Evolutionary conservation across 2,329 filamentous ascomycete genomes (phyloP), one percentile per base, ranked within the genome.

Genomic region (Verticillium nubilum): DNA sequence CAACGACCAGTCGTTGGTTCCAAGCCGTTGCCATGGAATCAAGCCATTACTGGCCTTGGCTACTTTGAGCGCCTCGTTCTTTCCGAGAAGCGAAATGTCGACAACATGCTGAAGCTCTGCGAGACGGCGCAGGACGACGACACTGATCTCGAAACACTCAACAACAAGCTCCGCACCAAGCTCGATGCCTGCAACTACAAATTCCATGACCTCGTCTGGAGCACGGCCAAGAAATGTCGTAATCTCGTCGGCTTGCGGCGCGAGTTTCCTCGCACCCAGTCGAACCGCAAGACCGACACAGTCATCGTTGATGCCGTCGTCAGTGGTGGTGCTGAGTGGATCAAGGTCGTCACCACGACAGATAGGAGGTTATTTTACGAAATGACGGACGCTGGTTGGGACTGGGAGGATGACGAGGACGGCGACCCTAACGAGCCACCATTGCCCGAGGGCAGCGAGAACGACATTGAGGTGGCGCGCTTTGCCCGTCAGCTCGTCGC

Each of bases 351-450:
- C 4, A 64, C 61, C 5, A 64, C 62, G 3, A 64, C 62, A n/a
- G 59, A 63, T 50, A 56, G 62, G 12, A 27, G 74, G 28, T 66
- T 77, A 57, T 72, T 72, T 7, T 66, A 74, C 3, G 73, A 78
- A 53, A 73, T 78, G 75, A 69, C 69, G 3, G 74, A 76, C 53
- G 68, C 68, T n/a, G 75, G 75, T 4, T 77, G 75, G 75, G 68
- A 67, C 6, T 78, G 75, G 75, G 63, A 67, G 4, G 59, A 65
- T 5, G 71, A 75, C 3, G 68, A 71, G 7, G 61, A 64, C 29
- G 68, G 69, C 6, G 74, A 76, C 55, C 74, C 70, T 67, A 70
- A 71, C 9, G 72, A 74, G 56, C 63, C 68, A 0, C 68, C 69
- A 2, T 62, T 76, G 57, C 35, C 56, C 3, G 56, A 57, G 23